Evolutionary conservation across 1,284 basidiomycete genomes (phyloP).

Genomic region (Kalmanozyma brasiliensis): DNA sequence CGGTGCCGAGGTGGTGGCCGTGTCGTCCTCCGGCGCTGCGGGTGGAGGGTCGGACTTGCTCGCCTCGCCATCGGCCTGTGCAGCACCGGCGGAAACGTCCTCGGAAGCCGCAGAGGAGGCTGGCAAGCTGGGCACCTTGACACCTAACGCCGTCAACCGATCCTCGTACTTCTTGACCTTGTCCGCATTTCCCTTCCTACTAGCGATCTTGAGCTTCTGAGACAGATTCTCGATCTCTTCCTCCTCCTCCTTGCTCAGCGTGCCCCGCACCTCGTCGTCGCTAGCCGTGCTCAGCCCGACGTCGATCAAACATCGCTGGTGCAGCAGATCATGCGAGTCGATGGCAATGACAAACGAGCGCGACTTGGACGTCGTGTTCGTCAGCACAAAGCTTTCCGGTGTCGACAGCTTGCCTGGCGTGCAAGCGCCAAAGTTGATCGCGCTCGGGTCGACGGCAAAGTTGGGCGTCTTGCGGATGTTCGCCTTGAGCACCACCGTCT

Average conservation of each 20-base stretch:
- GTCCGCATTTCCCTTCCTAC: slow-evolving; percentile 71
- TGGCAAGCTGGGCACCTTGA: slow-evolving; percentile 54
- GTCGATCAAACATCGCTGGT: slow-evolving; percentile 45
- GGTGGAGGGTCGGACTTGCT: background rate
- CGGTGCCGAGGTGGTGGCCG: background rate
- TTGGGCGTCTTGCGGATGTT: slow-evolving; percentile 70
- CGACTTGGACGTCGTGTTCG: slow-evolving; percentile 70
- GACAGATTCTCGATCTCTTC: slow-evolving; percentile 71
- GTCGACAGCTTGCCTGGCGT: slow-evolving; percentile 55
- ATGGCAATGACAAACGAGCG: slow-evolving; percentile 69
- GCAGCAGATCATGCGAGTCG: slow-evolving; percentile 54
- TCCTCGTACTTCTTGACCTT: slow-evolving; percentile 71
- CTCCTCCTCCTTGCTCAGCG: slow-evolving; percentile 70
- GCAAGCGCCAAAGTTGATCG: slow-evolving; percentile 67
- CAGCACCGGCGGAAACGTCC: background rate
- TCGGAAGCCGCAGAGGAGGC: slow-evolving; percentile 4
- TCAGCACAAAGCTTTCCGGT: slow-evolving; percentile 68
- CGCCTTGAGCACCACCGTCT: slow-evolving; percentile 71
- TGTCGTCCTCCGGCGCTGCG: background rate
- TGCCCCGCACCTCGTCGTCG: slow-evolving; percentile 67
- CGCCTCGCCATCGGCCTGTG: slow-evolving; percentile 4
- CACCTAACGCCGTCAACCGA: slow-evolving; percentile 69
- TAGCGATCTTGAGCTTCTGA: slow-evolving; percentile 72
- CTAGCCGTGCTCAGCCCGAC: slow-evolving; percentile 40
- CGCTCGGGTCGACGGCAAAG: slow-evolving; percentile 69